These are phyloP conservation scores for Aspergillus steynii DNA, from an alignment of 495 filamentous ascomycete genomes.

Conservation along the genomic window DNA sequence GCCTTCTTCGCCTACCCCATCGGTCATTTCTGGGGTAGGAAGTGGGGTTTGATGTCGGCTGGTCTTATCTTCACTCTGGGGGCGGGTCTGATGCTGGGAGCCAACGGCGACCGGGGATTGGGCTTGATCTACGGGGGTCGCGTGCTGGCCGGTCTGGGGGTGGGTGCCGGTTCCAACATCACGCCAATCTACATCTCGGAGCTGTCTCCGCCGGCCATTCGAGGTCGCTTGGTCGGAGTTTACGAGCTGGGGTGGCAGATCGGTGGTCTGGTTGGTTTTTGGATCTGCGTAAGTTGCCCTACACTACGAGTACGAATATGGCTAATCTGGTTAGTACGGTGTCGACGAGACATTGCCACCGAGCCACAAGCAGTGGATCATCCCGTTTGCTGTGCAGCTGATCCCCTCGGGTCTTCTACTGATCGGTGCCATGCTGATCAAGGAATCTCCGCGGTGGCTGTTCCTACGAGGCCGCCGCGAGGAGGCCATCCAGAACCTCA, in stretches of 20 bases:
- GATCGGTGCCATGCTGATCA: slow-evolving; percentile 47
- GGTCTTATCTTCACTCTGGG: slow-evolving; percentile 61
- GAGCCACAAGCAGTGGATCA: slow-evolving; percentile 52
- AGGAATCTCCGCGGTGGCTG: slow-evolving; percentile 62
- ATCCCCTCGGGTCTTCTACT: slow-evolving; percentile 53
- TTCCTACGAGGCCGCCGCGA: slow-evolving; percentile 50
- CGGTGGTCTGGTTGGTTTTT: slow-evolving; percentile 72
- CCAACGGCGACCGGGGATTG: slow-evolving; percentile 56
- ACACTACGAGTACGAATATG: not conserved
- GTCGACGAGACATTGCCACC: slow-evolving; percentile 34
- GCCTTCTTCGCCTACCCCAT: slow-evolving; percentile 57
- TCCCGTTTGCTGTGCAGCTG: slow-evolving; percentile 59
- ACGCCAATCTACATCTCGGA: slow-evolving; percentile 82
- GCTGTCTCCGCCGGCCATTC: slow-evolving; percentile 76
- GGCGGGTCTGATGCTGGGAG: slow-evolving; percentile 63
- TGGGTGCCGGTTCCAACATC: slow-evolving; percentile 75
- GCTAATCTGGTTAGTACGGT: slow-evolving; percentile 34
- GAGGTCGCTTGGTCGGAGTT: slow-evolving; percentile 74
- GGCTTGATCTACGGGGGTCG: slow-evolving; percentile 68
- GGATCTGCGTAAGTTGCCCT: slow-evolving; percentile 57
- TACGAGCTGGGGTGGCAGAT: slow-evolving; percentile 76
- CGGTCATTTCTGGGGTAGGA: slow-evolving; percentile 57
- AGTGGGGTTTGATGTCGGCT: slow-evolving; percentile 51
- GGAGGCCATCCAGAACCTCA: slow-evolving; percentile 58
- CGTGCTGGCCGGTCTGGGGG: slow-evolving; percentile 69